A percentile compares a stretch with the other conserved stretches of the same genome.
Conservation (phyloP, 768 basidiomycete genomes). For the Phlebiopsis flavidoalba region DNA sequence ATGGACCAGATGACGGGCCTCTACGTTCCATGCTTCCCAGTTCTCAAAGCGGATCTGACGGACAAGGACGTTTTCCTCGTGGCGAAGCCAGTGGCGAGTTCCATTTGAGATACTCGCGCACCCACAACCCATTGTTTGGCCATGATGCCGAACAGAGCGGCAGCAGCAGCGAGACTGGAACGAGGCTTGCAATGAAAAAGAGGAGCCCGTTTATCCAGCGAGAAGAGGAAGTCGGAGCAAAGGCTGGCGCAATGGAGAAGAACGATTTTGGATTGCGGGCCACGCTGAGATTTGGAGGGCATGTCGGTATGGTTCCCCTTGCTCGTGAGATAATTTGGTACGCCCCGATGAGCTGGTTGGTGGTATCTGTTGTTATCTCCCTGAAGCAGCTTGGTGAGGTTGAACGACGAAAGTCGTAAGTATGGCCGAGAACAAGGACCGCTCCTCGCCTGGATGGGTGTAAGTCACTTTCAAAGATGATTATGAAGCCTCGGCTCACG, state of each 20-base stretch:
- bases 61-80: background rate
- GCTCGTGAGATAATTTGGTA: background rate
- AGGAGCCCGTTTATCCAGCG: conserved; percentile 4
- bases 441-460: background rate
- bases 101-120: conserved; percentile 4
- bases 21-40: background rate
- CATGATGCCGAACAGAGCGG: conserved; percentile 4
- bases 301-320: background rate
- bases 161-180: conserved; percentile 5
- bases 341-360: background rate
- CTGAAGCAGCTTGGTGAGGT: conserved; percentile 1
- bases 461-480: too few species aligned
- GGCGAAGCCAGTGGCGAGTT: background rate
- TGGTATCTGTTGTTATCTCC: background rate
- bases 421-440: conserved; percentile 4
- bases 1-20: background rate
- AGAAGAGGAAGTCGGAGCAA: background rate
- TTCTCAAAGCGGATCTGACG: conserved; percentile 1
- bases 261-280: background rate
- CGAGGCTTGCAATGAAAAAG: conserved; percentile 18
- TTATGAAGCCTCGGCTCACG: background rate
- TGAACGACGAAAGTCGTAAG: conserved; percentile 3
- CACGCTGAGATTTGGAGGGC: background rate
- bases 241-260: background rate
- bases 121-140: conserved; percentile 10